These are phyloP conservation scores for Mortierella sp. DNA, from an alignment of 371 early-diverging fungal species.

Conservation along the genomic window DNA sequence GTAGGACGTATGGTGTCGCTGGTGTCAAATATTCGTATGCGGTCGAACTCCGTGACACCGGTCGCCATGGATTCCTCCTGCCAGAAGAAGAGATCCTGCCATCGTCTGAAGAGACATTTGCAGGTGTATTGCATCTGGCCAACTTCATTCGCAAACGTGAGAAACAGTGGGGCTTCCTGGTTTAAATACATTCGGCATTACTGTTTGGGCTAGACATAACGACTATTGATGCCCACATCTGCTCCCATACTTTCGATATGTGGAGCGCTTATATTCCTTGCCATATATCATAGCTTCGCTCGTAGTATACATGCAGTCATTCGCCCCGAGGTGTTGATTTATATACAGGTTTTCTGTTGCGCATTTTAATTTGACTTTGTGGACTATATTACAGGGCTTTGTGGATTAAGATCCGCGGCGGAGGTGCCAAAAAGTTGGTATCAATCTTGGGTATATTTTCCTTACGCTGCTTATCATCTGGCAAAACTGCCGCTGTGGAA, in stretches of 20 bases:
- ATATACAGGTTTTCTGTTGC: no score
- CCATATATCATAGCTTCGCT: no score
- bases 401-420: slow-evolving; percentile 47
- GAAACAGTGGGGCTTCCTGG: slow-evolving; percentile 45
- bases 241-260: no score
- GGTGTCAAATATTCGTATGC: slow-evolving; percentile 65
- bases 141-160: slow-evolving; percentile 57
- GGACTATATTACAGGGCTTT: slow-evolving; percentile 35
- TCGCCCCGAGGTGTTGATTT: no score
- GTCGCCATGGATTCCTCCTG: slow-evolving; percentile 62
- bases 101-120: slow-evolving; percentile 62
- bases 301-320: no score
- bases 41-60: slow-evolving; percentile 68
- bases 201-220: no score
- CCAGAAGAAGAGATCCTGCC: slow-evolving; percentile 64
- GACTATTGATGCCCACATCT: no score
- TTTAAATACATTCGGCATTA: slow-evolving; percentile 2
- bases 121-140: slow-evolving; percentile 53
- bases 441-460: slow-evolving; percentile 21
- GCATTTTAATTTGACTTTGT: not conserved
- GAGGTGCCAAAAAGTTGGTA: slow-evolving; percentile 44
- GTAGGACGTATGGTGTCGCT: slow-evolving; percentile 56
- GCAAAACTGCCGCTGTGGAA: not conserved
- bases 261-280: no score
- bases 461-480: not conserved